Evolutionary conservation across 495 filamentous ascomycete genomes (phyloP).

Genomic region (Choiromyces venosus): DNA sequence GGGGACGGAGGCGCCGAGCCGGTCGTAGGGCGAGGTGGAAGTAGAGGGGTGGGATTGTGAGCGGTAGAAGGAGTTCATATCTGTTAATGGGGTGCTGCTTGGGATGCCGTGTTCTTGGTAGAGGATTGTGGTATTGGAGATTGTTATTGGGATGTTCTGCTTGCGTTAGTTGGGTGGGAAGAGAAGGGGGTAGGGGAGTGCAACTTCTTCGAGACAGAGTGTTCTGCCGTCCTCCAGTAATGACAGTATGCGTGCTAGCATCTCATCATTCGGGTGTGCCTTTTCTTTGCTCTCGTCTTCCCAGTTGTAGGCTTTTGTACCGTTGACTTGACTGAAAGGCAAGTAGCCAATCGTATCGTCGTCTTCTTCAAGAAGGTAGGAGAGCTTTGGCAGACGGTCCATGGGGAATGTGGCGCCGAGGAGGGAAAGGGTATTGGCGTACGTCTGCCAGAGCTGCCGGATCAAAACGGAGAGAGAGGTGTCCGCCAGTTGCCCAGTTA

Average conservation of each 20-base stretch:
- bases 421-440: conserved; percentile 61
- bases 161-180: not conserved
- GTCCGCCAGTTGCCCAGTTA: conserved; percentile 51
- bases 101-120: conserved; percentile 55
- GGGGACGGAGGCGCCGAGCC: conserved; percentile 23
- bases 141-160: conserved; percentile 43
- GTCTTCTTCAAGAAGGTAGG: conserved; percentile 74
- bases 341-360: conserved; percentile 68
- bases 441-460: conserved; percentile 66
- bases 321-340: conserved; percentile 49
- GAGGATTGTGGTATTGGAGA: conserved; percentile 51
- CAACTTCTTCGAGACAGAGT: conserved; percentile 54
- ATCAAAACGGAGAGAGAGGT: conserved; percentile 55
- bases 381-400: conserved; percentile 52
- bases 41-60: conserved; percentile 26
- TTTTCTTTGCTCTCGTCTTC: conserved; percentile 48
- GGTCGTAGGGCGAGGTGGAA: conserved; percentile 10
- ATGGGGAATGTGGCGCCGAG: conserved; percentile 58
- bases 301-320: conserved; percentile 48
- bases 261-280: conserved; percentile 62
- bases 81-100: conserved; percentile 39
- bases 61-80: conserved; percentile 37
- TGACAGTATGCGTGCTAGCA: conserved; percentile 63
- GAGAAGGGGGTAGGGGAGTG: not conserved
- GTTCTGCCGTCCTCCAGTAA: conserved; percentile 61